These are phyloP conservation scores for Alternaria dauci DNA, from an alignment of 2,329 filamentous ascomycete genomes.

Conservation along the genomic window DNA sequence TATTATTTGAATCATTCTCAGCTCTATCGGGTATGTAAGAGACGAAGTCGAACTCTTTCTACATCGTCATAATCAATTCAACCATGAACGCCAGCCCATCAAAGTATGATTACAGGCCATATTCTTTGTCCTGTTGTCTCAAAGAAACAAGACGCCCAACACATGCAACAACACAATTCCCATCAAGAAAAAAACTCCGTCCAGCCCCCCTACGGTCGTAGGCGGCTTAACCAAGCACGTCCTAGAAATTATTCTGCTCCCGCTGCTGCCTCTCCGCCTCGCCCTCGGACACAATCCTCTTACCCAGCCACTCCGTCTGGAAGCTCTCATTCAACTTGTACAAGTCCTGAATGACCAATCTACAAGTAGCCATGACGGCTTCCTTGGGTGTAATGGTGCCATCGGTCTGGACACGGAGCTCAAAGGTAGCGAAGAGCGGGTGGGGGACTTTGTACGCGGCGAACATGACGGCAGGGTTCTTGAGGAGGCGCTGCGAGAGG, in stretches of 20 bases:
- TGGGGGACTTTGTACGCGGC: constrained; percentile 81
- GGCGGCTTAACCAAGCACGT: background rate
- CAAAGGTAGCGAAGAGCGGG: constrained; percentile 60
- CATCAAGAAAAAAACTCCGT: background rate
- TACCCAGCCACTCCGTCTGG: constrained; percentile 73
- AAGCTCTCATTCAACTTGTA: constrained; percentile 85
- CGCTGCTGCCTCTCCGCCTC: constrained; percentile 44
- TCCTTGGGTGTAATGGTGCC: constrained; percentile 88
- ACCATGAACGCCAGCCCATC: background rate
- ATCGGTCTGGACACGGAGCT: constrained; percentile 89
- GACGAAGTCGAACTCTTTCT: background rate
- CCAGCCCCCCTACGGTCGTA: background rate
- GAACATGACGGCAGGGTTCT: constrained; percentile 84
- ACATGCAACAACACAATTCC: background rate
- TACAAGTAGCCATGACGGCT: constrained; percentile 80
- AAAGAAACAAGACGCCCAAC: background rate
- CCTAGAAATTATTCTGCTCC: constrained; percentile 42
- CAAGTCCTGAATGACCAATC: constrained; percentile 82
- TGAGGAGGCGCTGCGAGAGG: constrained; percentile 83
- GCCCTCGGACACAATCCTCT: constrained; percentile 48
- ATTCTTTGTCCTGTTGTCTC: background rate
- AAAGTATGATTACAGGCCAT: background rate
- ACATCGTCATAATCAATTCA: constrained; percentile 1
- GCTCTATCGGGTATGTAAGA: constrained; percentile 3
- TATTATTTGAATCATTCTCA: background rate